These are phyloP conservation scores for Epichloe hybrida DNA, from an alignment of 2,329 filamentous ascomycete genomes.

Conservation along the genomic window DNA sequence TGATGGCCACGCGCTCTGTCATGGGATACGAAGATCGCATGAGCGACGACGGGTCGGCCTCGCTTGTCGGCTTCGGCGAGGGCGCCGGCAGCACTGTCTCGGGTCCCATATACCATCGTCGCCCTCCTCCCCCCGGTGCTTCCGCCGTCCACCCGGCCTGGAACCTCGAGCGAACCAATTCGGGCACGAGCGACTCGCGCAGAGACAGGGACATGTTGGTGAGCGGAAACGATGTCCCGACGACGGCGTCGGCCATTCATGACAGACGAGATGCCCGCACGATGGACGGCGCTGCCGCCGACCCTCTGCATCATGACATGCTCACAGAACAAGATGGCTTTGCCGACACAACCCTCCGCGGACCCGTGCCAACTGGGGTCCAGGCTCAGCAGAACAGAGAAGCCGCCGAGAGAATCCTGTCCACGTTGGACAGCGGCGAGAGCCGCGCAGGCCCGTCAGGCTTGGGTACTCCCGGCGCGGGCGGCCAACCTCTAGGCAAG, in stretches of 20 bases:
- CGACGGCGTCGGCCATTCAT: constrained; percentile 31
- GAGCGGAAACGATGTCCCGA: constrained; percentile 26
- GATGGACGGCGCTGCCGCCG: constrained; percentile 51
- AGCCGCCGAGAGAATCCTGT: constrained; percentile 50
- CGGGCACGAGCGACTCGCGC: constrained; percentile 35
- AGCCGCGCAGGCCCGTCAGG: constrained; percentile 22
- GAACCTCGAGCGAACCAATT: constrained; percentile 37
- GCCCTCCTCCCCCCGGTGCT: constrained; percentile 27
- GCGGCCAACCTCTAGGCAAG: constrained; percentile 36
- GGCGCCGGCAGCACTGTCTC: constrained; percentile 76
- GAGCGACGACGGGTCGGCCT: constrained; percentile 73
- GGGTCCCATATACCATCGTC: constrained; percentile 55
- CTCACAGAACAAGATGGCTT: constrained; percentile 38
- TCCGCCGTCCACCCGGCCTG: constrained; percentile 25
- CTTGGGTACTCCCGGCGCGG: constrained; percentile 30
- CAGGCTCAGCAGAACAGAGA: constrained; percentile 27
- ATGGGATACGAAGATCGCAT: constrained; percentile 55
- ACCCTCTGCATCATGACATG: constrained; percentile 35
- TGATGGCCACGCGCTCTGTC: constrained; percentile 30
- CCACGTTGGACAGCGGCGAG: constrained; percentile 40
- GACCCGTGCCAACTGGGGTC: constrained; percentile 33
- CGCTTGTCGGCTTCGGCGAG: constrained; percentile 83
- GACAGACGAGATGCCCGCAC: constrained; percentile 49
- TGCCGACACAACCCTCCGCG: constrained; percentile 50
- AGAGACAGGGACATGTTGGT: constrained; percentile 21